Percentiles rank a stretch among this genome's conserved stretches.
Evolutionary conservation across 2,329 filamentous ascomycete species (phyloP).

Genomic region (Hypomyces perniciosus): DNA sequence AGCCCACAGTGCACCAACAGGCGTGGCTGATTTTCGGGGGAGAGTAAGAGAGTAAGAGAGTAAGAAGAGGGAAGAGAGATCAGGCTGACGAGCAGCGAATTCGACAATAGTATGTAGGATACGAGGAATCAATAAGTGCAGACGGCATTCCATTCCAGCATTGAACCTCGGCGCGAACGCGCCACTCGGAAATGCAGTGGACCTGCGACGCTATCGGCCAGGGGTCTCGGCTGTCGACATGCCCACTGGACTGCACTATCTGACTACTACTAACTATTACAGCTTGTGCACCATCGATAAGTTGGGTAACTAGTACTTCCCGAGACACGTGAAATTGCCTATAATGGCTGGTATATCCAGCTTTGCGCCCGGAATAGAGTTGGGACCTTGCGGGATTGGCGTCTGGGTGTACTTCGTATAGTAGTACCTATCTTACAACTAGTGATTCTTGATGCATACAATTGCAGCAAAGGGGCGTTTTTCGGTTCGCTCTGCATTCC

Average conservation of each 20-base stretch:
- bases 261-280: not conserved
- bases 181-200: constrained; percentile 3
- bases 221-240: constrained; percentile 12
- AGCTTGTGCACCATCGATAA: constrained; percentile 1
- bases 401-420: not conserved
- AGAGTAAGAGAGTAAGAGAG: too few relatives aligned
- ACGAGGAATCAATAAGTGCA: not conserved
- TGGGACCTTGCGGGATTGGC: not conserved
- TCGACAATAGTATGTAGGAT: not conserved
- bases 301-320: constrained; percentile 9
- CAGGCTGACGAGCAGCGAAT: too few relatives aligned
- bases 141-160: not conserved
- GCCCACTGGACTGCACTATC: not conserved
- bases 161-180: constrained; percentile 14
- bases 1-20: too few relatives aligned
- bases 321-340: constrained; percentile 9
- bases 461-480: too few relatives aligned
- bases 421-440: too few relatives aligned
- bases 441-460: too few relatives aligned
- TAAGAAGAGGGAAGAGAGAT: too few relatives aligned
- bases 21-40: too few relatives aligned
- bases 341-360: not conserved
- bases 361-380: not conserved
- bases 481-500: too few relatives aligned
- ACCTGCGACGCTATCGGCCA: constrained; percentile 5